Conservation (phyloP, 768 basidiomycete genomes). For the Collybia mongolica region DNA sequence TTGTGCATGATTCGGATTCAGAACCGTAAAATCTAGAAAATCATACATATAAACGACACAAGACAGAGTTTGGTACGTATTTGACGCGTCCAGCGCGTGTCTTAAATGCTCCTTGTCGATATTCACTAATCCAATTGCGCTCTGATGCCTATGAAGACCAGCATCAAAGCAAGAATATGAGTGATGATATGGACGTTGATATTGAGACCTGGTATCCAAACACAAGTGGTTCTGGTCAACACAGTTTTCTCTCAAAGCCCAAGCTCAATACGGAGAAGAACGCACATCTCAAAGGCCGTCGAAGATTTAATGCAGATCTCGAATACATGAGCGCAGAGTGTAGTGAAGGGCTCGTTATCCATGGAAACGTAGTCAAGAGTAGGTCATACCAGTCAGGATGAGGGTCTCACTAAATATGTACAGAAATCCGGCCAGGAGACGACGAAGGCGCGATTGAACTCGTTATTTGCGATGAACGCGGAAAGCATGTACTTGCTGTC, state of each 20-base stretch:
- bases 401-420: not conserved
- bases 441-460: constrained; percentile 68
- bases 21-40: constrained; percentile 15
- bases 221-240: not conserved
- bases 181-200: constrained; percentile 8
- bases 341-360: constrained; percentile 29
- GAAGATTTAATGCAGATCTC: constrained; percentile 58
- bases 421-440: constrained; percentile 55
- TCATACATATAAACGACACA: constrained; percentile 29
- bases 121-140: constrained; percentile 1
- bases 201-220: not conserved
- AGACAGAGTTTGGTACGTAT: constrained; percentile 25
- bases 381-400: constrained; percentile 11
- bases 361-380: constrained; percentile 43
- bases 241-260: not conserved
- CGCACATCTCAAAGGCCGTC: constrained; percentile 52
- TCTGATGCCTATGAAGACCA: not conserved
- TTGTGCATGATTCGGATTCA: constrained; percentile 17
- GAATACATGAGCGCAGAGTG: constrained; percentile 39
- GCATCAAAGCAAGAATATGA: not conserved
- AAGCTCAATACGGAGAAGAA: constrained; percentile 27
- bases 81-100: constrained; percentile 9
- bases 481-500: constrained; percentile 32
- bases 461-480: constrained; percentile 32
- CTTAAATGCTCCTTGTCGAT: constrained; percentile 1